Evolutionary conservation across 1,139 yeast genomes (phyloP).

Genomic region (Hansenula sp.): DNA sequence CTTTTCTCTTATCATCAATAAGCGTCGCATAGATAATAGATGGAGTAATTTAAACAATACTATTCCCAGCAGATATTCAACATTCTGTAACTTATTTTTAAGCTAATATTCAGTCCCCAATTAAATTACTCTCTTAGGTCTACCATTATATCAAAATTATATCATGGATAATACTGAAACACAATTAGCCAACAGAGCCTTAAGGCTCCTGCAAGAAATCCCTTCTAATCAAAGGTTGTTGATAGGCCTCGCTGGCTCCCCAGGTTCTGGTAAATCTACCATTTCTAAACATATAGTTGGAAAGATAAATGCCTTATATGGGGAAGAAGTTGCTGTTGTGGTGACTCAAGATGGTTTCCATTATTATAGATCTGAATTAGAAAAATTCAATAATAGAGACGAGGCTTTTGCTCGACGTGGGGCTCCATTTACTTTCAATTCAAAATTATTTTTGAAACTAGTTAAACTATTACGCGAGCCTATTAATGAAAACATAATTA

Average conservation of each 20-base stretch:
- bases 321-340: slow-evolving; percentile 5
- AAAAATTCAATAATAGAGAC: slow-evolving; percentile 40
- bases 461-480: slow-evolving; percentile 3
- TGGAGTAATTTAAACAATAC: no score
- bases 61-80: no score
- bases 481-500: background rate
- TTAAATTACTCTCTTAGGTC: no score
- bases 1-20: no score
- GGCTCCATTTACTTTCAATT: slow-evolving; percentile 70
- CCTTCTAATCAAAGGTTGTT: slow-evolving; percentile 38
- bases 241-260: slow-evolving; percentile 66
- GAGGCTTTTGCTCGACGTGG: slow-evolving; percentile 59
- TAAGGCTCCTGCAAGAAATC: slow-evolving; percentile 3
- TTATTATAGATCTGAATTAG: slow-evolving; percentile 45
- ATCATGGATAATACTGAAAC: slow-evolving; percentile 9
- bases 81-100: no score
- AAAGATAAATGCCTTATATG: slow-evolving; percentile 27
- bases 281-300: slow-evolving; percentile 40
- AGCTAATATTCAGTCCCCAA: no score
- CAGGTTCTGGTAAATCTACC: slow-evolving; percentile 81
- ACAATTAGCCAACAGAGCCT: slow-evolving; percentile 3
- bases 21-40: no score
- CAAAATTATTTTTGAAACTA: slow-evolving; percentile 19
- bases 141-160: no score
- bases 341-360: slow-evolving; percentile 60